phyloP scores from a whole-genome alignment of 2,329 filamentous ascomycete species.

The Penicillium sp. region DNA sequence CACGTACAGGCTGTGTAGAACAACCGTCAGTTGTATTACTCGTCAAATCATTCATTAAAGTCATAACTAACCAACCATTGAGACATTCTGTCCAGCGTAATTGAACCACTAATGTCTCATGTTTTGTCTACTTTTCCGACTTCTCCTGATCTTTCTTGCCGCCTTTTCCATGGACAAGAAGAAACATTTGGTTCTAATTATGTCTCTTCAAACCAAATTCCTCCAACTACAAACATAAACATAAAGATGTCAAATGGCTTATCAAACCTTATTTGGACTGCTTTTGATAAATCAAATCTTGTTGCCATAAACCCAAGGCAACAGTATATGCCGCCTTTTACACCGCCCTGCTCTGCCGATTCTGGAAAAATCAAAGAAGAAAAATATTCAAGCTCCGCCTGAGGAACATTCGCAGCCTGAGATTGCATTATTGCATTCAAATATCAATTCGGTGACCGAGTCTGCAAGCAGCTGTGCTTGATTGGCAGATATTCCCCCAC shows the following conservation, averaged over 20 bases:
- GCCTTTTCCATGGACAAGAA: not conserved
- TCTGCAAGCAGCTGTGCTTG: not conserved
- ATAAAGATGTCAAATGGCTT: not conserved
- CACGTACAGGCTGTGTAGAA: not conserved
- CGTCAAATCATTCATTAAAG: not conserved
- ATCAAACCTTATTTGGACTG: too few species aligned
- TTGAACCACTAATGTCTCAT: not conserved
- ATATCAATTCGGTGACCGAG: not conserved
- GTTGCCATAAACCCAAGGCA: constrained; percentile 2
- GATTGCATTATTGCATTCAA: constrained; percentile 2
- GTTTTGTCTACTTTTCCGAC: not conserved
- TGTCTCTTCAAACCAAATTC: not conserved
- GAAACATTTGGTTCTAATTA: not conserved
- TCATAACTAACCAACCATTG: too few species aligned
- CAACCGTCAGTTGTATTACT: not conserved
- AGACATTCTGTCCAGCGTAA: not conserved
- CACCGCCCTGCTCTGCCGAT: constrained; percentile 33
- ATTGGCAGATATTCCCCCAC: not conserved
- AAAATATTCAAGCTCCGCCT: constrained; percentile 33
- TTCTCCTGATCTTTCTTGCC: not conserved
- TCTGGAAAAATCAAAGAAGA: constrained; percentile 28
- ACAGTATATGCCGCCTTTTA: constrained; percentile 18
- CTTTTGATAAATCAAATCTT: too few species aligned
- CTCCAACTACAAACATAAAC: not conserved
- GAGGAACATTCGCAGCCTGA: constrained; percentile 12